Percentiles rank a stretch among this genome's conserved stretches.
Evolutionary conservation across 2,329 filamentous ascomycete genomes (phyloP).

Genomic region (Botrytis medusae): DNA sequence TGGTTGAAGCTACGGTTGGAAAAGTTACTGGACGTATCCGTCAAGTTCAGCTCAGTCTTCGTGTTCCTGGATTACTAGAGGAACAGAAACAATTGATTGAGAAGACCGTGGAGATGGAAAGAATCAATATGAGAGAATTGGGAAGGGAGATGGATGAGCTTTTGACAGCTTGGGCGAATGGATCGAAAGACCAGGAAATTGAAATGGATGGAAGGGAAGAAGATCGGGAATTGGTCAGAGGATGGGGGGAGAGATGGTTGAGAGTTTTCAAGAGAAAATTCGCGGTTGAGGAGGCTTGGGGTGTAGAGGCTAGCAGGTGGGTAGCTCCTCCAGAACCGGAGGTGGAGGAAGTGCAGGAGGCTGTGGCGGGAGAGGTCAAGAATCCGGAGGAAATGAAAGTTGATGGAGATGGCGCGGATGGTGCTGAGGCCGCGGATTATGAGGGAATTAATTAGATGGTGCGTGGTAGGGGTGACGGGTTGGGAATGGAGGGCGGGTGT

Average conservation of each 20-base stretch:
- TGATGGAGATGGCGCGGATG: background rate
- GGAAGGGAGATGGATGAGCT: constrained; percentile 81
- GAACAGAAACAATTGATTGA: constrained; percentile 53
- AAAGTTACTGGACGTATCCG: constrained; percentile 88
- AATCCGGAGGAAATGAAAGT: constrained; percentile 10
- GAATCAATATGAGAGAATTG: constrained; percentile 72
- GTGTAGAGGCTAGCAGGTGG: constrained; percentile 43
- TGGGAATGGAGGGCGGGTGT: no score
- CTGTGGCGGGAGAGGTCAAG: background rate
- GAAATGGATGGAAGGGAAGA: constrained; percentile 61
- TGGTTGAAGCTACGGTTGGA: constrained; percentile 81
- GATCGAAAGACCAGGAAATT: constrained; percentile 72
- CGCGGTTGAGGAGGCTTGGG: constrained; percentile 78
- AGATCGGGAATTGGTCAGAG: constrained; percentile 62
- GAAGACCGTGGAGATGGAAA: constrained; percentile 67
- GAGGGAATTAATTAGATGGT: background rate
- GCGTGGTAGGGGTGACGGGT: background rate
- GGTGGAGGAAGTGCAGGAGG: constrained; percentile 12
- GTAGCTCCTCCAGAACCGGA: constrained; percentile 20
- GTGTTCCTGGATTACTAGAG: constrained; percentile 54
- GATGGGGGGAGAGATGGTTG: constrained; percentile 85
- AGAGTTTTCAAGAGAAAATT: constrained; percentile 79
- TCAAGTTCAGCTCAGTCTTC: constrained; percentile 68
- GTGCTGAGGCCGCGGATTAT: background rate
- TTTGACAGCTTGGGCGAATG: constrained; percentile 68